Evolutionary conservation across 768 basidiomycete genomes (phyloP).

Genomic region (Kwoniella bestiolae): DNA sequence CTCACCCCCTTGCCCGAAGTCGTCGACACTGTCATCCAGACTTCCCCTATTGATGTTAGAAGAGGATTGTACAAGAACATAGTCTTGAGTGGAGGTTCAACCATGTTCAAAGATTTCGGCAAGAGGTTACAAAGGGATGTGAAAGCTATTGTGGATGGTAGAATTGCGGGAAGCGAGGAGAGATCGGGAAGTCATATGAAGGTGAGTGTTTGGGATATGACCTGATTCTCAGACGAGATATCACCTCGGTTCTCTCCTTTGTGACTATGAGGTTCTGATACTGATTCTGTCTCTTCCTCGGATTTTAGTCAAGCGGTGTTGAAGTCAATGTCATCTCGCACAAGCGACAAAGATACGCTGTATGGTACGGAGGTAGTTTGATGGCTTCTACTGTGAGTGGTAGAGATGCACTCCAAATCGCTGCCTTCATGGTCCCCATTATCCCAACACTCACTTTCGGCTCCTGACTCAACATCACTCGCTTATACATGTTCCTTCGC

Average conservation of each 20-base stretch:
- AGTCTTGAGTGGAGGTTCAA: slow-evolving; percentile 93
- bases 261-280: no score
- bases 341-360: slow-evolving; percentile 94
- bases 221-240: neutral
- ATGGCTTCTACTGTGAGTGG: slow-evolving; percentile 82
- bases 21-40: slow-evolving; percentile 92
- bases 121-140: slow-evolving; percentile 93
- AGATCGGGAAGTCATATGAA: slow-evolving; percentile 75
- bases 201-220: slow-evolving; percentile 60
- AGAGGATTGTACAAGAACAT: slow-evolving; percentile 99
- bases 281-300: neutral
- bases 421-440: no score
- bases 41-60: slow-evolving; percentile 94
- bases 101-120: slow-evolving; percentile 99
- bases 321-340: slow-evolving; percentile 98
- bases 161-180: slow-evolving; percentile 75
- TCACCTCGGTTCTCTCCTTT: neutral
- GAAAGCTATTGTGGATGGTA: slow-evolving; percentile 87
- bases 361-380: slow-evolving; percentile 97
- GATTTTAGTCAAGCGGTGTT: slow-evolving; percentile 81
- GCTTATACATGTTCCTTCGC: no score
- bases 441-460: no score
- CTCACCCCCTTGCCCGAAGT: slow-evolving; percentile 93
- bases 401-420: neutral
- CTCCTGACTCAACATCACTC: no score